Evolutionary conservation across 2,329 filamentous ascomycete species (phyloP), one percentile per base, ranked within the genome.

Genomic region (Aspergillus glaucus): DNA sequence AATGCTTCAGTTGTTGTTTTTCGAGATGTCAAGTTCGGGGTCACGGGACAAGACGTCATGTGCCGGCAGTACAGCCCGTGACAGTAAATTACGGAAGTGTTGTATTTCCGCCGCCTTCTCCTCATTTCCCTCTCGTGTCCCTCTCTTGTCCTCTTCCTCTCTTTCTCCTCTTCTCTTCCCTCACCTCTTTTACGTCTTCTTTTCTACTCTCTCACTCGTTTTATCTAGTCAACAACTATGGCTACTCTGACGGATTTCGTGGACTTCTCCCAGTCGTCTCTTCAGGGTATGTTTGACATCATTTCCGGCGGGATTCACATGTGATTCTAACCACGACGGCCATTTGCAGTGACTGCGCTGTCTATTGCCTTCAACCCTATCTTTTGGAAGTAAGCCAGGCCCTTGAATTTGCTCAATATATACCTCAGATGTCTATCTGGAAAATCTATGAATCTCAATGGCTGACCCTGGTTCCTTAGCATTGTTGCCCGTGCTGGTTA

Each of bases 381-480:
- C n/a, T 97, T 96, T 72, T 98, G 93, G 93, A 98, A 98, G 91
- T 95, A 79, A 77, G 88, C 79, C 5, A 6, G 17, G n/a, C n/a
- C 17, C 46, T 37, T 39, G 8, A 37, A 52, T 41, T 32, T 45
- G 51, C 55, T 41, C 36, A 40, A 36, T 32, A 39, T n/a, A 3
- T 10, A 43, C 43, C 36, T 45, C 19, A 15, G 42, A 37, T 45
- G 17, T 49, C 17, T 42, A 12, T 19, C 22, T 24, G 17, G 37
- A 17, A 40, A 22, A 4, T 22, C 15, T 12, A 12, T 40, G 37
- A 17, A 40, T 34, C 17, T 12, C 17, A 48, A 51, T 43, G 41
- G 45, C 56, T 61, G 45, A 60, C 39, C 14, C 40, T 49, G 46
- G 42, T 55, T 6, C 19, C 17, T 28, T 58, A 94, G 88, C 69